Percentiles rank a stretch among this genome's conserved stretches.
Conservation (phyloP, 257 asterid species). For the Nicotiana otophora region DNA sequence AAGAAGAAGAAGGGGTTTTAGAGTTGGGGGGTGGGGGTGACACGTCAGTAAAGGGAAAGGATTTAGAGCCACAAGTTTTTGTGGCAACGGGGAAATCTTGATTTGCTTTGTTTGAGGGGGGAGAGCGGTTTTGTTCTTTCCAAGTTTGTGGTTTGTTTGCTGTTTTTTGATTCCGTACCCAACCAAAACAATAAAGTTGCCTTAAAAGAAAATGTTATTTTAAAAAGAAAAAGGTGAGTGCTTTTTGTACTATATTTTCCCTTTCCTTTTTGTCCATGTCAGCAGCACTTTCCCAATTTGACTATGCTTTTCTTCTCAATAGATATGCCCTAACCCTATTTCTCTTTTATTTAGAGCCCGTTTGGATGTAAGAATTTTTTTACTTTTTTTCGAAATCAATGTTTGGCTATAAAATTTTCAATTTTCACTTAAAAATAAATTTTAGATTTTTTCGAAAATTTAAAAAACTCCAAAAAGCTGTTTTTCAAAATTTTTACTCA, state of each 20-base stretch:
- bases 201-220: neutral
- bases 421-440: no score
- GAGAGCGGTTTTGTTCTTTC: neutral
- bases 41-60: constrained; percentile 42
- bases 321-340: neutral
- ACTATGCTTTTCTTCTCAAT: neutral
- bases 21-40: constrained; percentile 25
- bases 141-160: neutral
- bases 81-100: constrained; percentile 58
- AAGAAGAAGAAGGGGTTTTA: constrained; percentile 20
- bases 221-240: neutral
- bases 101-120: constrained; percentile 10
- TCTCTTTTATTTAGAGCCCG: no score
- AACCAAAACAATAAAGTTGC: neutral
- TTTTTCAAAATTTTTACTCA: no score
- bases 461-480: no score
- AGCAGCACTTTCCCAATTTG: constrained; percentile 23
- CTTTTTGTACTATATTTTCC: neutral
- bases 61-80: constrained; percentile 73
- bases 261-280: constrained; percentile 31
- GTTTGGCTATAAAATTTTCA: no score
- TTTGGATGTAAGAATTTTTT: no score
- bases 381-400: no score
- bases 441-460: no score
- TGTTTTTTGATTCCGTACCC: constrained; percentile 10